phyloP scores from a whole-genome alignment of 257 asterid genomes.

The Ballota nigra region DNA sequence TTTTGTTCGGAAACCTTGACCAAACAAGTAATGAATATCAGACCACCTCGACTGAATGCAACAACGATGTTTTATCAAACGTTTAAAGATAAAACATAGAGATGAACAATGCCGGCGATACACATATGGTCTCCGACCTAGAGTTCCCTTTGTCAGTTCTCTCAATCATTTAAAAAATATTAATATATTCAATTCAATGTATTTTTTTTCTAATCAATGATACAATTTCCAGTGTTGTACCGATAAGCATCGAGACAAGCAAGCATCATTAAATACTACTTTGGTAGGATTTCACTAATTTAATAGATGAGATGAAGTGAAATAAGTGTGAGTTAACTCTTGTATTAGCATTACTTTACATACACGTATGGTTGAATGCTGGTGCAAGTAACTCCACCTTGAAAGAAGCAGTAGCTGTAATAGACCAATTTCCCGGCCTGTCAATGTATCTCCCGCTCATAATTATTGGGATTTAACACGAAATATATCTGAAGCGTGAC shows the following conservation, averaged over 20 bases:
- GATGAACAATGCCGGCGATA: too few relatives aligned
- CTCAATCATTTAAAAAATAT: neutral
- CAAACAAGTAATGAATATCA: too few relatives aligned
- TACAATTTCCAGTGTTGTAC: neutral
- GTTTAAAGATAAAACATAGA: too few relatives aligned
- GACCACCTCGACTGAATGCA: too few relatives aligned
- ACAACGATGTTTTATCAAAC: too few relatives aligned
- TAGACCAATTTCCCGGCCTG: neutral
- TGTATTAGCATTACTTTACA: neutral
- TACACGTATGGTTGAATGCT: neutral
- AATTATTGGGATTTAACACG: neutral
- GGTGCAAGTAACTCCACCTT: neutral
- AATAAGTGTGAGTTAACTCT: neutral
- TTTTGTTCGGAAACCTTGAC: too few relatives aligned
- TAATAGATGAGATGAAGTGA: neutral
- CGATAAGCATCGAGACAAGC: neutral
- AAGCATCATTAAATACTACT: neutral
- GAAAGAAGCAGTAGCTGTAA: neutral
- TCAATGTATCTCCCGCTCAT: neutral
- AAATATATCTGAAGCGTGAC: neutral
- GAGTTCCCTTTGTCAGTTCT: neutral
- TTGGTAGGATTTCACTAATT: neutral
- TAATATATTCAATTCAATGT: neutral
- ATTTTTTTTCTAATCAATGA: neutral
- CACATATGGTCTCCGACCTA: too few relatives aligned